Evolutionary conservation across 441 rosid species (phyloP), one percentile per base, ranked within the genome.

Genomic region (Heliophila coronopifolia): DNA sequence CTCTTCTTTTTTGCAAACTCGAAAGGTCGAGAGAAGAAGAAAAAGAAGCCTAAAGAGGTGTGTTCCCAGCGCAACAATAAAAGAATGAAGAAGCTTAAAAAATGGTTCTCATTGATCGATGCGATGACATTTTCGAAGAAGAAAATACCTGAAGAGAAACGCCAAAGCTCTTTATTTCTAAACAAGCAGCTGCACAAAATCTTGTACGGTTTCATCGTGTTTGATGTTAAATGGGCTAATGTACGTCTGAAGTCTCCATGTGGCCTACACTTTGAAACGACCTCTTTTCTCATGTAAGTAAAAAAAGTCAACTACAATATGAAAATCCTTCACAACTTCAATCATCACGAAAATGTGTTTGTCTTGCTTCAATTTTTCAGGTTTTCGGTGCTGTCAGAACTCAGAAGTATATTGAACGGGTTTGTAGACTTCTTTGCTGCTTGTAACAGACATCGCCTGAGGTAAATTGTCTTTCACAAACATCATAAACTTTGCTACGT

Each of bases 201-300:
- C 27, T 70, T 88, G 45, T 77, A 77, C 34, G 99, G 97, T 53
- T 88, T 85, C 58, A 93, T 93, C 36, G 88, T 93, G 40, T 93
- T 93, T 64, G 97, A 88, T 73, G 75, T 92, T 40, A 61, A 72
- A 19, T 88, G 94, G 99, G 70, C 63, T 15, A 57, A 82, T 50
- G 92, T 92, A n/a, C n/a, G n/a, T n/a, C n/a, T n/a, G 84, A 84
- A 70, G 85, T 82, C 66, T 82, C 97, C 25, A 68, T 77, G 67
- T 88, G 94, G 94, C 87, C 81, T 6, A 77, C 86, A 0, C 92
- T 93, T 50, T 93, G 97, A 97, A 88, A 80, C 61, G 97, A 93
- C 68, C 85, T 92, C 36, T 88, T 92, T 65, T 93, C 99, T 36
- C 94, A 93, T 79, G 96, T 87, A 49, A 15, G 73, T 66, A n/a